phyloP scores from a whole-genome alignment of 2,329 filamentous ascomycete genomes.

The Beauveria sp. region DNA sequence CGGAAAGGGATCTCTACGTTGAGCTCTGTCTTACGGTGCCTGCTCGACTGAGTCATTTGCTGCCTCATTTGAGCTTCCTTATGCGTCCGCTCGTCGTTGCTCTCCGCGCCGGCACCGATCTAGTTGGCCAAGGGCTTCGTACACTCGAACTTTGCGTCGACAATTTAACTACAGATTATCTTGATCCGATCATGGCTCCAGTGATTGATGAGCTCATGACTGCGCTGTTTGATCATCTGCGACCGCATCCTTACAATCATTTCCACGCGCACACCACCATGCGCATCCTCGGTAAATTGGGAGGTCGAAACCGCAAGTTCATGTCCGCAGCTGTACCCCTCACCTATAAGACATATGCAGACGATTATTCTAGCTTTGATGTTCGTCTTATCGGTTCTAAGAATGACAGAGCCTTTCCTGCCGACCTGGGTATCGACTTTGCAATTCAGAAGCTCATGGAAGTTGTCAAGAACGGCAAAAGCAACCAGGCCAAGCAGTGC shows the following conservation, averaged over 20 bases:
- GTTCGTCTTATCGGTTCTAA: conserved; percentile 83
- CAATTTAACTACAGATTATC: conserved; percentile 93
- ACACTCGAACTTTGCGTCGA: conserved; percentile 96
- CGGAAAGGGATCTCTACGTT: conserved; percentile 91
- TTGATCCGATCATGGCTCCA: conserved; percentile 98
- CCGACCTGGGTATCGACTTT: conserved; percentile 77
- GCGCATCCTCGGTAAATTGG: conserved; percentile 92
- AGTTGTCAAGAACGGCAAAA: conserved; percentile 54
- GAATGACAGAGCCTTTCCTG: conserved; percentile 79
- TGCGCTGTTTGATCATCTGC: conserved; percentile 89
- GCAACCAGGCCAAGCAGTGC: conserved; percentile 48
- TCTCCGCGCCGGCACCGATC: conserved; percentile 79
- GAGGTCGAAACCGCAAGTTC: conserved; percentile 91
- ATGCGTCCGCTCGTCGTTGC: conserved; percentile 98
- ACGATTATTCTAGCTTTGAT: conserved; percentile 83
- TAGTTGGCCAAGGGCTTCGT: conserved; percentile 87
- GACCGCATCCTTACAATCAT: conserved; percentile 89
- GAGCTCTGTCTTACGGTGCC: conserved; percentile 95
- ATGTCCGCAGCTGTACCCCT: conserved; percentile 84
- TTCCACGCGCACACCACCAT: conserved; percentile 98
- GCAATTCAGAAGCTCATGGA: conserved; percentile 87
- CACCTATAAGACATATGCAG: conserved; percentile 74
- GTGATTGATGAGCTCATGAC: conserved; percentile 99
- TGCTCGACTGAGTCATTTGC: conserved; percentile 82
- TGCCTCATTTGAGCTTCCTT: conserved; percentile 90